phyloP scores from a whole-genome alignment of 176 grass and related monocot species.

The Carex myosuroides region DNA sequence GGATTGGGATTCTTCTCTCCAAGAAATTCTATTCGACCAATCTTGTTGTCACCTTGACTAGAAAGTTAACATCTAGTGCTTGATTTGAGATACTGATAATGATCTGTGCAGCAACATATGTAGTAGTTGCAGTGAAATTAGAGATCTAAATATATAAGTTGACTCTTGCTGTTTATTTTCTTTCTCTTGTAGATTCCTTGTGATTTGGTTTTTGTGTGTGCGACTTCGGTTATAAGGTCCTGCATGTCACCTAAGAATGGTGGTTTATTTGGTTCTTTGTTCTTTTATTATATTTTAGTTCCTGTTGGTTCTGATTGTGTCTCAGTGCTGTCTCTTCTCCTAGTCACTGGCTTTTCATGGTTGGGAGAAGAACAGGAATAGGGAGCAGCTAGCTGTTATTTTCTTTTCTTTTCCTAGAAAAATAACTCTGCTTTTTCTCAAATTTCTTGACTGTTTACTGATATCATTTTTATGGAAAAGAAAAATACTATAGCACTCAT shows the following conservation, averaged over 20 bases:
- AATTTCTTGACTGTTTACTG: background rate
- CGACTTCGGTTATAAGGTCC: slow-evolving; percentile 8
- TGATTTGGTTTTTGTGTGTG: slow-evolving; percentile 21
- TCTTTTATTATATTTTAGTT: background rate
- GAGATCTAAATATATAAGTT: background rate
- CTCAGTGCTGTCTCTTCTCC: slow-evolving; percentile 2
- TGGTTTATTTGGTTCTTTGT: slow-evolving; percentile 15
- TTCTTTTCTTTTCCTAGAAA: slow-evolving; percentile 16
- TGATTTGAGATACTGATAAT: background rate
- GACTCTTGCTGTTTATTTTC: slow-evolving; percentile 1
- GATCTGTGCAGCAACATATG: background rate
- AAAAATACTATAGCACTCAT: slow-evolving; percentile 3
- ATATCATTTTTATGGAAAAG: background rate
- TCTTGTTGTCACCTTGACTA: background rate
- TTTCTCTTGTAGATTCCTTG: slow-evolving; percentile 15
- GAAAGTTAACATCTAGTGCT: background rate
- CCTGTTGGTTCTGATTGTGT: background rate
- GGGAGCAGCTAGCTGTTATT: slow-evolving; percentile 8
- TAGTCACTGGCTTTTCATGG: background rate
- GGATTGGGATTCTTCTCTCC: background rate
- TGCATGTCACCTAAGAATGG: slow-evolving; percentile 12
- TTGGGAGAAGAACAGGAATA: background rate
- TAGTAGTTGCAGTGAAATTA: background rate
- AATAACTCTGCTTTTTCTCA: background rate
- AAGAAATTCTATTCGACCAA: background rate